Percentiles rank a stretch among this genome's conserved stretches.
Conservation (phyloP, 2,329 filamentous ascomycete species). For the Spiromastix sp. region DNA sequence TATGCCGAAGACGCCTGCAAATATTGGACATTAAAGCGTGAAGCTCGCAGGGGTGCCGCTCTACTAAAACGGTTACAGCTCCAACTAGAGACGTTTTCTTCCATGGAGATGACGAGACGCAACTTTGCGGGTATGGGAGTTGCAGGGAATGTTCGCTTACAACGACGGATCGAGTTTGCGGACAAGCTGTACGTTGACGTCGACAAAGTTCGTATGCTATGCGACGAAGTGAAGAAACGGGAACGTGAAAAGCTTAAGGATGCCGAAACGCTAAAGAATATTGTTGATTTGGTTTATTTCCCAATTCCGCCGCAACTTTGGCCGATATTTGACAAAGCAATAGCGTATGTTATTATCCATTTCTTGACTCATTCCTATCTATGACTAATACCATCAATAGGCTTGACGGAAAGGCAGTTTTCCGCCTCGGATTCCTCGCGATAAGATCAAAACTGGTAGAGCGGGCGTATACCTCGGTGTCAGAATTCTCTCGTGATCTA, state of each 20-base stretch:
- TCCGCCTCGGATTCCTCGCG: conserved; percentile 42
- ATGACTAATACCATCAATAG: conserved; percentile 18
- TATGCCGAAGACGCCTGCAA: conserved; percentile 88
- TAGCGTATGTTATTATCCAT: conserved; percentile 58
- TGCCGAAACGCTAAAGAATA: conserved; percentile 62
- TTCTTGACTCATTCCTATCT: conserved; percentile 1
- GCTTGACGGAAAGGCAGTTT: conserved; percentile 44
- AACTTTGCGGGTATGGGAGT: conserved; percentile 95
- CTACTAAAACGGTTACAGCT: conserved; percentile 86
- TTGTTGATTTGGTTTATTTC: conserved; percentile 86
- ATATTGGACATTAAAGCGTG: conserved; percentile 96
- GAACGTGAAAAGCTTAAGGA: conserved; percentile 70
- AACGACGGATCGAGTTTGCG: conserved; percentile 80
- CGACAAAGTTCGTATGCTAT: conserved; percentile 60
- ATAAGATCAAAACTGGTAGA: conserved; percentile 45
- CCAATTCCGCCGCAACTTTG: conserved; percentile 68
- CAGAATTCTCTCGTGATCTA: conserved; percentile 50
- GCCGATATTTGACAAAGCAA: conserved; percentile 69
- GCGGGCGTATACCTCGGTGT: conserved; percentile 50
- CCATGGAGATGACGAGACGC: conserved; percentile 89
- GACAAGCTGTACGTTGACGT: conserved; percentile 56
- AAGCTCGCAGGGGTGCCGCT: conserved; percentile 81
- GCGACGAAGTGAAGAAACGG: conserved; percentile 60
- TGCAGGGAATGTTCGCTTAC: conserved; percentile 64
- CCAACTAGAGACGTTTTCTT: conserved; percentile 92